Base-by-base conservation (phyloP, 2,329 filamentous ascomycete genomes). In the Botrytis squamosa region DNA sequence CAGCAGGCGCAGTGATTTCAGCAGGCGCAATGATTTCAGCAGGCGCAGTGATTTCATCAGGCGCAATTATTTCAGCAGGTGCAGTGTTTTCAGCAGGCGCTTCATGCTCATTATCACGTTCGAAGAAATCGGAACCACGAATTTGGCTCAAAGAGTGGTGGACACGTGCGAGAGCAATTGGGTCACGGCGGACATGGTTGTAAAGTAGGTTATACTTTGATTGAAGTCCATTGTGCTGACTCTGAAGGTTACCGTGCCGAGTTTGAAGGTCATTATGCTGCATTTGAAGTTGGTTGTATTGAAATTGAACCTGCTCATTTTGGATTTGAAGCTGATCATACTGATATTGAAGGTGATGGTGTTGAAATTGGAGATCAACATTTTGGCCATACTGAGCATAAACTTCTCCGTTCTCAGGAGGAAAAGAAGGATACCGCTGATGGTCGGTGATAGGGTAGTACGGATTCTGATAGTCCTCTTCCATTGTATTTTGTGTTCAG, bases 71-170 rank as follows among this genome's bases (percentile, higher is more conserved):
- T 33, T 33, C 33, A 33, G 33, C 33, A 33, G 33, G 33, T 4
- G 33, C 33, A 33, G 33, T 33, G 33, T 33, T 33, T 33, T 14
- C 14, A 55, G 4, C 12, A 55, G 52, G 25, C 14, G n/a, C 52
- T 16, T 29, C 52, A 55, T 16, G 14, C 5, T 55, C 52, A 29
- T 55, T 5, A 55, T 55, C n/a, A 16, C 18, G n/a, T 8, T 55
- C 0, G 29, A 18, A 12, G n/a, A 8, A 8, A 29, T 0, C 29
- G 52, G n/a, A 12, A 29, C 1, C 0, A n/a, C 18, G 6, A 16
- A 16, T 6, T 55, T 16, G 14, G 0, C n/a, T 18, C 2, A 3
- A 16, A 29, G 25, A 2, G n/a, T 8, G 12, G 14, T 6, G 3
- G 4, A 55, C 1, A 29, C 52, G 52, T 29, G 29, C 0, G 14